Evolutionary conservation across 306 rosid species (phyloP), one percentile per base, ranked within the genome.

Genomic region (Senna siamea): DNA sequence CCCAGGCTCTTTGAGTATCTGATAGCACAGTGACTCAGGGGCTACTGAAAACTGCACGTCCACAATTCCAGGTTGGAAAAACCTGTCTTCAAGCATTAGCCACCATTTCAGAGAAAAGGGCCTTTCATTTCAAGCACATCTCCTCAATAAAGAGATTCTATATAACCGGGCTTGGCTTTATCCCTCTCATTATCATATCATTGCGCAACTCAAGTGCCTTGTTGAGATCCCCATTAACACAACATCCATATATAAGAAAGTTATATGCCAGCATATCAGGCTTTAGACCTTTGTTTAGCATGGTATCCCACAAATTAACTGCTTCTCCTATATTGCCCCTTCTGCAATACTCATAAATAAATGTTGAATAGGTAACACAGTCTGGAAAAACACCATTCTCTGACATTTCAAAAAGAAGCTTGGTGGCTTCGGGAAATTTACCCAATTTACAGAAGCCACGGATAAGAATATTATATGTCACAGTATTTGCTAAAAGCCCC

Each of bases 381-480:
- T 93, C 94, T 3, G 97, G 96, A 75, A 77, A 85, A 38, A 91
- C 77, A 73, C 94, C 90, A 57, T 82, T 81, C 73, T 57, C 74
- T 44, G 85, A 68, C 98, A 91, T 93, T 74, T 82, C 90, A 53
- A 71, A 74, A 6, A 91, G 89, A 74, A 93, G 81, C 35, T 84
- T 54, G 60, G 85, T 72, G 67, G 98, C 96, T 82, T 91, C 97
- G 3, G 69, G 66, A 78, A 93, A 88, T 70, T 84, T 85, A 40
- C 92, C 94, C 84, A 85, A 78, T 77, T 87, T 88, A 86, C 92
- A 93, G 78, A 89, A 93, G 76, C 96, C 94, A 12, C 92, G 84
- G 44, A 93, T 86, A 57, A 93, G 93, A 75, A 89, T 88, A 83
- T 91, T 93, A 73, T 86, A 93, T 17, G 98, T 86, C 28, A 85